Evolutionary conservation across 1,284 basidiomycete species (phyloP).

Genomic region (Cryptococcus sp.): DNA sequence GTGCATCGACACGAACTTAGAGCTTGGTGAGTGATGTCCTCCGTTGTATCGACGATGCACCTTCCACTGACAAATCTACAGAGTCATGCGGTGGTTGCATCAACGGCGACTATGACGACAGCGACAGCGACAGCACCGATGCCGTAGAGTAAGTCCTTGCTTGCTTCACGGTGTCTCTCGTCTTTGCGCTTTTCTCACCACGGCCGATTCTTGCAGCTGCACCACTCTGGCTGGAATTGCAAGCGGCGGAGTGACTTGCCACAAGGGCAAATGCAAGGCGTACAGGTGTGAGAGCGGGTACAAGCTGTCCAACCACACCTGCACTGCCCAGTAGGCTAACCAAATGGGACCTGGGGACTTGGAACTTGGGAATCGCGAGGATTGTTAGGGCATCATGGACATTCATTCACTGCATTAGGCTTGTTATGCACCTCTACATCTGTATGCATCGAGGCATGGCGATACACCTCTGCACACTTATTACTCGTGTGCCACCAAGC

Average conservation of each 20-base stretch:
- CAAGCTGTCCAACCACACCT: constrained; percentile 11
- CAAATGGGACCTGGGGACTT: no score
- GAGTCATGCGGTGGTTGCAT: constrained; percentile 23
- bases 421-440: no score
- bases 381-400: neutral
- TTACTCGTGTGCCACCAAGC: no score
- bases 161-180: neutral
- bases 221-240: constrained; percentile 15
- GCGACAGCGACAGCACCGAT: neutral
- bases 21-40: constrained; percentile 12
- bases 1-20: constrained; percentile 18
- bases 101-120: constrained; percentile 14
- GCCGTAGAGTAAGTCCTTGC: constrained; percentile 10
- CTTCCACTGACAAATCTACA: neutral
- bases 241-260: constrained; percentile 13
- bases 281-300: constrained; percentile 18
- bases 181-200: neutral
- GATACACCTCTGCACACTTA: no score
- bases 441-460: no score
- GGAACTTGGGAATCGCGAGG: neutral
- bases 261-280: constrained; percentile 12
- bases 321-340: constrained; percentile 5
- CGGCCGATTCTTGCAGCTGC: constrained; percentile 6
- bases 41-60: no score
- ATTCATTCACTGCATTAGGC: neutral